Percentiles rank a stretch among this genome's conserved stretches.
phyloP scores from a whole-genome alignment of 108 stramenopile genomes.

The Cyclotella baltica region DNA sequence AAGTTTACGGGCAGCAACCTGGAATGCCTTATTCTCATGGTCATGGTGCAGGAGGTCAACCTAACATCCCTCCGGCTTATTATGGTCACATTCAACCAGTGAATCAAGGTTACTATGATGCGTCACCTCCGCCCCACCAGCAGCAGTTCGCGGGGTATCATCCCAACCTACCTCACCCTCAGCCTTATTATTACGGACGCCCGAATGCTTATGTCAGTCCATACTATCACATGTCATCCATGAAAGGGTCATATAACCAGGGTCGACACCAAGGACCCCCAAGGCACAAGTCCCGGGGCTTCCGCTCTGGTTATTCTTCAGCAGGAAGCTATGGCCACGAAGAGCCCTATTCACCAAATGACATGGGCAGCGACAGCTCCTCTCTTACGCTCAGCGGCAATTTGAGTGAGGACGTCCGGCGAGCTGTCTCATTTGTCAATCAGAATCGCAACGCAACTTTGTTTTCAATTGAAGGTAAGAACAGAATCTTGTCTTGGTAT shows the following conservation, averaged over 20 bases:
- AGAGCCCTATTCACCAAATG: background rate
- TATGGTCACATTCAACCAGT: background rate
- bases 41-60: background rate
- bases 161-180: background rate
- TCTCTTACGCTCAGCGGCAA: background rate
- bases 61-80: background rate
- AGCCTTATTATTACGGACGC: background rate
- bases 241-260: background rate
- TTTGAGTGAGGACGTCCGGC: background rate
- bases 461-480: slow-evolving; percentile 19
- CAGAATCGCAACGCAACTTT: slow-evolving; percentile 5
- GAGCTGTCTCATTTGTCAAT: slow-evolving; percentile 1
- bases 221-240: background rate
- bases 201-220: background rate
- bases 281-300: background rate
- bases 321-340: background rate
- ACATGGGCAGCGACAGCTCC: slow-evolving; percentile 1
- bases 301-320: background rate
- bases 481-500: background rate
- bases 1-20: background rate
- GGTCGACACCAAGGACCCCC: slow-evolving; percentile 3
- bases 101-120: background rate
- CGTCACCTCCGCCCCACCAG: background rate
- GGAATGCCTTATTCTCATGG: background rate
- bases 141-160: background rate